phyloP scores from a whole-genome alignment of 176 grass and related monocot genomes.

The Carex cristatella region DNA sequence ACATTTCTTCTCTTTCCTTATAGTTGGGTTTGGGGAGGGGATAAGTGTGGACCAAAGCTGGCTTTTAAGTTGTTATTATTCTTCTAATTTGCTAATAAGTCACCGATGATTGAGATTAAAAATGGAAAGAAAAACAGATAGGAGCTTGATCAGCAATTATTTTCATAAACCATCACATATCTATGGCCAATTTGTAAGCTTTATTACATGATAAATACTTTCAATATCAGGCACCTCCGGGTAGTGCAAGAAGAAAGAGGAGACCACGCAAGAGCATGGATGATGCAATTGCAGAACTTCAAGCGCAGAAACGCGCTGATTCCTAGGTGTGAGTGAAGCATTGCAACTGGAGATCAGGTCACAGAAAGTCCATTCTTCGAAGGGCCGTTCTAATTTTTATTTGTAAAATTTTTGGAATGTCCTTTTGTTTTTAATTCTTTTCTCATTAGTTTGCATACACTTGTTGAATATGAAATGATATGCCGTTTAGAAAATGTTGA shows the following conservation, averaged over 20 bases:
- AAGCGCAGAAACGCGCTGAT: neutral
- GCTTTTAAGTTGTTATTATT: neutral
- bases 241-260: constrained; percentile 37
- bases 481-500: neutral
- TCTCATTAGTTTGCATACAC: neutral
- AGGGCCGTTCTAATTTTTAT: neutral
- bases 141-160: neutral
- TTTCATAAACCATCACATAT: neutral
- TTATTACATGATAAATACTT: neutral
- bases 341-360: neutral
- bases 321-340: neutral
- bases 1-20: neutral
- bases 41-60: neutral
- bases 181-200: neutral
- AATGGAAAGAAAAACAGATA: too few relatives aligned
- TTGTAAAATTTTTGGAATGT: neutral
- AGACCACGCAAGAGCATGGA: constrained; percentile 3
- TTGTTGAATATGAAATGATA: neutral
- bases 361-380: neutral
- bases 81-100: neutral
- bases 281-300: neutral
- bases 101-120: neutral
- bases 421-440: neutral
- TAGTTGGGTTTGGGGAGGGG: neutral
- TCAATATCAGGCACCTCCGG: constrained; percentile 30